These are phyloP conservation scores for Crucibulum parvulum DNA, from an alignment of 1,284 basidiomycete species.

Conservation along the genomic window DNA sequence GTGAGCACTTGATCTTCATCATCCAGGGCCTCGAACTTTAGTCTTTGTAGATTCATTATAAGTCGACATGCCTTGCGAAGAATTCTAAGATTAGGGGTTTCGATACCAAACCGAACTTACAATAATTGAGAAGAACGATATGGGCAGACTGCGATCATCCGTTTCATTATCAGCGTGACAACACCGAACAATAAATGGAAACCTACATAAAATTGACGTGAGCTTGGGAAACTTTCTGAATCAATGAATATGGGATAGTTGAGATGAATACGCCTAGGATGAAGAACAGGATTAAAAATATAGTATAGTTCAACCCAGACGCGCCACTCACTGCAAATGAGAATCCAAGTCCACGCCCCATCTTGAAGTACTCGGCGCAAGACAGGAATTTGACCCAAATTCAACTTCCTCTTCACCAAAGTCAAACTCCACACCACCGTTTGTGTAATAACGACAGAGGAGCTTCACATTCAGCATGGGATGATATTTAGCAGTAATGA, in stretches of 20 bases:
- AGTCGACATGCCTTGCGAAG: too few species aligned
- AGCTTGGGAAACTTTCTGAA: constrained; percentile 2
- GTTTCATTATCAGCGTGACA: not conserved
- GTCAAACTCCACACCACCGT: constrained; percentile 5
- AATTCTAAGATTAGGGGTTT: too few species aligned
- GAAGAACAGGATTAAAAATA: not conserved
- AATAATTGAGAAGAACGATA: not conserved
- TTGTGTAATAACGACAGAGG: constrained; percentile 9
- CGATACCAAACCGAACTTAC: not conserved
- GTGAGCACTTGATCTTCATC: too few species aligned
- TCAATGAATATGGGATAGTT: constrained; percentile 3
- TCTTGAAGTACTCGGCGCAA: constrained; percentile 8
- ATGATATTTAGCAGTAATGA: not conserved
- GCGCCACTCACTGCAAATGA: constrained; percentile 5
- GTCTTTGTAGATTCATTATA: too few species aligned
- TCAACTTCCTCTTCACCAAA: constrained; percentile 2
- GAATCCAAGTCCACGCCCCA: constrained; percentile 1
- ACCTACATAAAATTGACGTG: constrained; percentile 11
- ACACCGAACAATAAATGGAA: not conserved
- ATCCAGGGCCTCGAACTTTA: too few species aligned
- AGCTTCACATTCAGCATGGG: not conserved
- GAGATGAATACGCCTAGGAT: constrained; percentile 1
- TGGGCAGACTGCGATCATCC: not conserved
- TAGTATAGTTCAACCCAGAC: not conserved
- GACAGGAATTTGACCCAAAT: constrained; percentile 2